These are phyloP conservation scores for Chrysanthemum seticuspe DNA, from an alignment of 129 eudicot species.

Conservation along the genomic window DNA sequence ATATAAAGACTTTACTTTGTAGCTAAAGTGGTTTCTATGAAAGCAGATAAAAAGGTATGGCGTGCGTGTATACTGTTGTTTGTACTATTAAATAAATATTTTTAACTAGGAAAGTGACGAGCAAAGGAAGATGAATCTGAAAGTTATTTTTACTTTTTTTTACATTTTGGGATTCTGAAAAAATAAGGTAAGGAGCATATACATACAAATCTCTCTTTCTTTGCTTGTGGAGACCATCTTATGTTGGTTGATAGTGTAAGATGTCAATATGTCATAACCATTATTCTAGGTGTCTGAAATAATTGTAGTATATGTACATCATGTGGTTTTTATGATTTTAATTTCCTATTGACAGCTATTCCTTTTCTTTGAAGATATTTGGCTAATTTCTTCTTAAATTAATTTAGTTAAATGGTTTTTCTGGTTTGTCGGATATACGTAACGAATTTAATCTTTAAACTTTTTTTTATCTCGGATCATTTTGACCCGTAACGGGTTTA, in stretches of 20 bases:
- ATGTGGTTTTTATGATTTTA: background rate
- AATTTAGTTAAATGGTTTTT: no score
- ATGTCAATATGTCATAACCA: slow-evolving; percentile 35
- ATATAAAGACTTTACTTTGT: no score
- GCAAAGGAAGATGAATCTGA: slow-evolving; percentile 6
- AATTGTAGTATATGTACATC: background rate
- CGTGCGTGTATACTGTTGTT: slow-evolving; percentile 32
- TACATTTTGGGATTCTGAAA: slow-evolving; percentile 25
- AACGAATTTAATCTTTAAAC: no score
- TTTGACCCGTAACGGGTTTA: no score
- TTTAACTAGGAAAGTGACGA: slow-evolving; percentile 24
- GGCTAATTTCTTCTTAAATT: no score
- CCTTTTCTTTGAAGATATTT: no score
- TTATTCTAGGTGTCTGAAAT: slow-evolving; percentile 29
- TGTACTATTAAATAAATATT: background rate
- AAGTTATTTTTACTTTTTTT: slow-evolving; percentile 12
- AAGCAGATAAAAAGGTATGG: slow-evolving; percentile 26
- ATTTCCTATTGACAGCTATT: background rate
- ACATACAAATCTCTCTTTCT: slow-evolving; percentile 20
- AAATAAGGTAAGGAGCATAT: slow-evolving; percentile 5
- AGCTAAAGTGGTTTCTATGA: background rate
- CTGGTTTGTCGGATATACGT: no score
- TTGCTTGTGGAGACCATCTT: slow-evolving; percentile 35
- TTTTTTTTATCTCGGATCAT: no score
- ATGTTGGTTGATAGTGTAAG: slow-evolving; percentile 27